phyloP scores from a whole-genome alignment of 2,329 filamentous ascomycete genomes.

The Diaporthe sp. region DNA sequence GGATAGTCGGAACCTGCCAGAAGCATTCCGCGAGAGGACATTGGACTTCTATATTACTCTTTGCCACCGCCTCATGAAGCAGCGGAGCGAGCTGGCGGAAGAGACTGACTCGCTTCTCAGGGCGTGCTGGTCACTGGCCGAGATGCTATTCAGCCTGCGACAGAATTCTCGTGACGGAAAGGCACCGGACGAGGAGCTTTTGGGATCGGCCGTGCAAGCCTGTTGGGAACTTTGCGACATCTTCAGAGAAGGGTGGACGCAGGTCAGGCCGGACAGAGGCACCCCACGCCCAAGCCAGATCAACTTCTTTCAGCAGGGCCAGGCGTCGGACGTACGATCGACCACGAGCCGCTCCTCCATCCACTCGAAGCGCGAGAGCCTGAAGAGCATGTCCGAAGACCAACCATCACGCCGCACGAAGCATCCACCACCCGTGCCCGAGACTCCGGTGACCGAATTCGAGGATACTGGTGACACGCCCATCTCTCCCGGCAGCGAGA shows the following conservation, averaged over 20 bases:
- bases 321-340: slow-evolving; percentile 53
- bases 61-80: slow-evolving; percentile 97
- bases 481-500: slow-evolving; percentile 83
- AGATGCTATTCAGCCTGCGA: slow-evolving; percentile 92
- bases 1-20: slow-evolving; percentile 81
- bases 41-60: slow-evolving; percentile 95
- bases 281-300: slow-evolving; percentile 87
- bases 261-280: slow-evolving; percentile 85
- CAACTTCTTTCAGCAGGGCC: slow-evolving; percentile 72
- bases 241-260: slow-evolving; percentile 92
- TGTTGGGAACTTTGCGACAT: slow-evolving; percentile 97
- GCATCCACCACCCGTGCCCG: slow-evolving; percentile 71
- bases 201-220: slow-evolving; percentile 89
- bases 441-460: slow-evolving; percentile 95
- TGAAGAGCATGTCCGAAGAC: slow-evolving; percentile 63
- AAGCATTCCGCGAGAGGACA: slow-evolving; percentile 89
- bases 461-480: slow-evolving; percentile 94
- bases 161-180: slow-evolving; percentile 84
- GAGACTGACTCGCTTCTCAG: slow-evolving; percentile 88
- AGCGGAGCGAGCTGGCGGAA: slow-evolving; percentile 81
- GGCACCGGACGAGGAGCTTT: slow-evolving; percentile 82
- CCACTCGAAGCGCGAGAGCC: slow-evolving; percentile 66
- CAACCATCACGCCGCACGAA: slow-evolving; percentile 57
- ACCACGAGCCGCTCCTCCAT: slow-evolving; percentile 62
- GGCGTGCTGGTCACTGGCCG: slow-evolving; percentile 90